Evolutionary conservation across 345 rosid species (phyloP), one percentile per base, ranked within the genome.

Genomic region (Turnera subulata): DNA sequence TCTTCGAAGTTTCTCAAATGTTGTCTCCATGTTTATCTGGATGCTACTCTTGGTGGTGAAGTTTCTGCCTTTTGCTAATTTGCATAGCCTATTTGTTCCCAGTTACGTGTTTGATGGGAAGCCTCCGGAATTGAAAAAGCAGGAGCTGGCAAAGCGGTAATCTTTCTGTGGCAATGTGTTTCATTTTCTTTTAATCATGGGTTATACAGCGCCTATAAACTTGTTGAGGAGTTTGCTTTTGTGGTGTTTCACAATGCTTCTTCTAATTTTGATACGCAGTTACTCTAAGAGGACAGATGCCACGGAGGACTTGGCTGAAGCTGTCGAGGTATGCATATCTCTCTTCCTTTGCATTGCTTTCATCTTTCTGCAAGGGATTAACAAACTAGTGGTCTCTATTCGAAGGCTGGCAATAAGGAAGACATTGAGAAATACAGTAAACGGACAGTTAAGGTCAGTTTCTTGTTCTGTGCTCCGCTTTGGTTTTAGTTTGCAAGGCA

Each of bases 341-440:
- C 17, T 51, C 51, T 12, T 24, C 11, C 14, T 52, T 37, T 12
- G 44, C 52, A 40, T 62, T 39, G 12, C 15, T 48, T 22, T 48
- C 29, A 11, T 12, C 15, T 2, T 23, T 48, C 1, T 48, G 11
- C 29, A 20, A 2, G 20, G 2, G 21, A 23, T 7, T 48, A 21
- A 20, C 14, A 6, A 26, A 29, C 37, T 35, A 6, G 5, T 56
- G 24, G 29, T 15, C 55, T 50, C 22, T 49, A 33, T 25, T 20
- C 66, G 75, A 70, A 89, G 97, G 38, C 65, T 71, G 96, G 94
- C 56, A 84, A 78, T 67, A 80, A 80, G 76, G 97, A 85, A 49
- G 97, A 89, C 69, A 87, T 89, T 61, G 97, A 93, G 71, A 93
- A 89, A 75, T 87, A 78, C 78, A 89, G 96, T 64, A 89, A 93